Conservation (phyloP, 345 rosid genomes). For the Gossypium australe region DNA sequence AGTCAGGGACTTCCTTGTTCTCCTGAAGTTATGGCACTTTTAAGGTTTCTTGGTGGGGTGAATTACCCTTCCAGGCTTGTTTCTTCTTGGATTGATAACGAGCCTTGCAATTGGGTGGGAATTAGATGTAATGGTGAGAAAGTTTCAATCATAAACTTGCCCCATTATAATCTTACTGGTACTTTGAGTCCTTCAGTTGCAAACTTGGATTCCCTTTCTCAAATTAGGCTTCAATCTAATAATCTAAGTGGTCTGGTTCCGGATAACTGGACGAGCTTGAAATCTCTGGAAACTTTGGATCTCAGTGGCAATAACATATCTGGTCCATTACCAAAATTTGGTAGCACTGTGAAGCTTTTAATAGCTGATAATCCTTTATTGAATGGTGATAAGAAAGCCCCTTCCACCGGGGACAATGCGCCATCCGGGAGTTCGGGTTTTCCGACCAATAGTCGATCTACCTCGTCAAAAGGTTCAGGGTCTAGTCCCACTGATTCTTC, state of each 20-base stretch:
- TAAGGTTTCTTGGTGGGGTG: slow-evolving; percentile 53
- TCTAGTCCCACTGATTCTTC: slow-evolving; percentile 26
- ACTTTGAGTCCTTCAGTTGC: slow-evolving; percentile 58
- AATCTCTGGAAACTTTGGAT: slow-evolving; percentile 46
- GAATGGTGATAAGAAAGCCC: slow-evolving; percentile 9
- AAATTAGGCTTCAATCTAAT: slow-evolving; percentile 44
- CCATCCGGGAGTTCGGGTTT: slow-evolving; percentile 24
- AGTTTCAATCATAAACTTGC: slow-evolving; percentile 36
- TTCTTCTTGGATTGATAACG: slow-evolving; percentile 53
- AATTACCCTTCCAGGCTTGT: slow-evolving; percentile 53
- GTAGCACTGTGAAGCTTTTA: slow-evolving; percentile 24
- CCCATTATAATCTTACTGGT: slow-evolving; percentile 47
- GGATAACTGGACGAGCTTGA: slow-evolving; percentile 50
- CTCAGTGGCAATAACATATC: slow-evolving; percentile 51
- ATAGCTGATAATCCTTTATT: slow-evolving; percentile 41
- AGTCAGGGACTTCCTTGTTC: slow-evolving; percentile 43
- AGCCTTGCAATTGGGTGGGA: slow-evolving; percentile 66
- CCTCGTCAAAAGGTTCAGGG: slow-evolving; percentile 14
- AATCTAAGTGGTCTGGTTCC: slow-evolving; percentile 47
- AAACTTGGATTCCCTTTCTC: slow-evolving; percentile 36
- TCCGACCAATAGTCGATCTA: slow-evolving; percentile 12
- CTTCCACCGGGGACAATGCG: slow-evolving; percentile 23
- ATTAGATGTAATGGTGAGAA: slow-evolving; percentile 28
- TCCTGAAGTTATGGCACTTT: slow-evolving; percentile 54
- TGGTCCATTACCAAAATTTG: slow-evolving; percentile 53